Base-by-base conservation (phyloP, 306 rosid species). In the Vigna unguiculata region DNA sequence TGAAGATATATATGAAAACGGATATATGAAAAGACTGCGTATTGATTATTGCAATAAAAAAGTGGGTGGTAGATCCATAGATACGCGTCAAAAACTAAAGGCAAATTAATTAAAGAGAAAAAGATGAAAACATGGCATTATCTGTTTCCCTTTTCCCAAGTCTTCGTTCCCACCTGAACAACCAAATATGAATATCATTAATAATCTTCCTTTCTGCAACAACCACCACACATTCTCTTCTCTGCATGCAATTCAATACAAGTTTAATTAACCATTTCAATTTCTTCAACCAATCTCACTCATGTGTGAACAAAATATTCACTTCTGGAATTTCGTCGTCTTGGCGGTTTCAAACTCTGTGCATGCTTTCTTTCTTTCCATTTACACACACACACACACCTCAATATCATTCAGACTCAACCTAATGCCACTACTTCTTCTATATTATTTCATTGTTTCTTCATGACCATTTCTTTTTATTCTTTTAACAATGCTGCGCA, bases 81-180 rank as follows among this genome's bases (percentile, higher is more conserved):
- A 78, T 57, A 40, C 10, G 40, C 46, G 34, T 20, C 71, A 60
- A 60, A 78, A 68, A 69, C 32, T 30, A 57, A 68, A 54, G 52
- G 70, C 46, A 2, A 45, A 24, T 36, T 22, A 75, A 20, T 13
- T 15, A 12, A 52, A 49, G 47, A 22, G 25, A 55, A 7, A 38
- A 54, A 32, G 36, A 54, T 36, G 6, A 54, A 41, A 14, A 38
- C 22, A 72, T 34, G 24, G 38, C 28, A 54, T 68, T 41, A 57
- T 68, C 60, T 24, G 38, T 16, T 69, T 69, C 34, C 53, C 14
- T 58, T 34, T 25, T 24, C 0, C n/a, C 17, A 47, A 77, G 59
- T 71, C 79, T 47, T 65, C 41, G 66, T 77, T 82, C 71, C 75
- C 82, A 77, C 55, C 38, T 61, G 73, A 20, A 19, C 67, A 5